Percentiles rank a stretch among this genome's conserved stretches.
Evolutionary conservation across 805 yeast genomes (phyloP).

Genomic region (Yarrowia sp.): DNA sequence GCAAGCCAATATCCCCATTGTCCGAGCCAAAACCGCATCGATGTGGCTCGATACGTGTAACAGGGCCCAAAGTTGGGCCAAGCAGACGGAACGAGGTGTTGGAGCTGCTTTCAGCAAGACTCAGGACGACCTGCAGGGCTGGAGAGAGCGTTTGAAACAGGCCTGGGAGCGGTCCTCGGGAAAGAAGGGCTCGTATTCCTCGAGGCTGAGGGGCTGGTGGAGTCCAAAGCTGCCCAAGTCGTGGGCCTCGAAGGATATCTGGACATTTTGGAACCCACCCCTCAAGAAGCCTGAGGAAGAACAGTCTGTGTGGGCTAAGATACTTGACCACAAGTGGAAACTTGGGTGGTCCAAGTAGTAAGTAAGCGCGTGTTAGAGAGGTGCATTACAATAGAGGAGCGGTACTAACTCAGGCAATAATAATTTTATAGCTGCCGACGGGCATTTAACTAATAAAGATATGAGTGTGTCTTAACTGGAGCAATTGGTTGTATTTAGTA

Average conservation of each 20-base stretch:
- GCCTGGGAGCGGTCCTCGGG: not conserved
- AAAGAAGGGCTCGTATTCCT: not conserved
- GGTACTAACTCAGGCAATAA: constrained; percentile 10
- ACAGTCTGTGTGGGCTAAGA: constrained; percentile 12
- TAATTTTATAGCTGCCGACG: constrained; percentile 3
- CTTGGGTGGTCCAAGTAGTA: constrained; percentile 13
- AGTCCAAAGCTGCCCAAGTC: not conserved
- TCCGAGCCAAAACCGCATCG: constrained; percentile 1
- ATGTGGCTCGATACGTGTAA: not conserved
- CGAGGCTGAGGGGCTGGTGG: not conserved
- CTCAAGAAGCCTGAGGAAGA: constrained; percentile 6
- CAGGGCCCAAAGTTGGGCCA: not conserved
- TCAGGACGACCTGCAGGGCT: not conserved
- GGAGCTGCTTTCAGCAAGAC: not conserved
- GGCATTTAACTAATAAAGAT: constrained; percentile 19
- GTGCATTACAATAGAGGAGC: not conserved
- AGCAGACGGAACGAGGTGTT: not conserved
- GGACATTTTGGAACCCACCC: constrained; percentile 24
- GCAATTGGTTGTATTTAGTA: no score
- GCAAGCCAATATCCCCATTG: not conserved
- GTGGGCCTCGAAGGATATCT: no score
- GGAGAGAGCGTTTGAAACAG: not conserved
- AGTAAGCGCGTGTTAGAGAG: constrained; percentile 7
- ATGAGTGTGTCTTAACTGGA: constrained; percentile 2
- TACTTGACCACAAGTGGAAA: constrained; percentile 20